Percentiles rank a stretch among this genome's conserved stretches.
These are phyloP conservation scores for Agrocybe chaxingu DNA, from an alignment of 768 basidiomycete genomes.

Conservation along the genomic window DNA sequence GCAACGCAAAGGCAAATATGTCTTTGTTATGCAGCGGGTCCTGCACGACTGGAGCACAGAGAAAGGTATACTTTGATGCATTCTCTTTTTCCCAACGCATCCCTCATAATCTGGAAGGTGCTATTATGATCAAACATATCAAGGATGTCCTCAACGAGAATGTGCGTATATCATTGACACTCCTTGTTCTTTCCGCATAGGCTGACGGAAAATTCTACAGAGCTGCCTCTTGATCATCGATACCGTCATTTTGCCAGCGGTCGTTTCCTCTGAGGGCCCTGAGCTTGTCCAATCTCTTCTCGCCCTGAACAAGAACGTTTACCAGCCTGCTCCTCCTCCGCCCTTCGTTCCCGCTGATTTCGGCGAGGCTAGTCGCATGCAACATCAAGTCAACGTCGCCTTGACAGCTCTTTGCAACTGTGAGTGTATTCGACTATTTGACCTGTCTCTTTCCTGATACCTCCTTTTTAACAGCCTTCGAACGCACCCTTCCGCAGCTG, in stretches of 20 bases:
- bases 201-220: constrained; percentile 12
- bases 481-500: constrained; percentile 32
- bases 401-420: constrained; percentile 33
- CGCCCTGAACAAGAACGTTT: constrained; percentile 23
- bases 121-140: constrained; percentile 32
- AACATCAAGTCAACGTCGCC: constrained; percentile 34
- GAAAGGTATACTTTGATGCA: constrained; percentile 16
- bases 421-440: constrained; percentile 10
- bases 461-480: constrained; percentile 25
- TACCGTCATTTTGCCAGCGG: constrained; percentile 31
- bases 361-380: constrained; percentile 33
- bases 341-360: constrained; percentile 35
- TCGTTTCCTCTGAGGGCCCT: constrained; percentile 25
- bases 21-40: constrained; percentile 38
- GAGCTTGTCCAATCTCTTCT: constrained; percentile 25
- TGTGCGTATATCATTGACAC: constrained; percentile 13
- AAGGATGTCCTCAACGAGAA: constrained; percentile 31
- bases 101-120: constrained; percentile 16
- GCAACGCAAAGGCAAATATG: constrained; percentile 34
- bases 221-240: constrained; percentile 35
- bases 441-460: background rate
- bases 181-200: background rate
- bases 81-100: background rate
- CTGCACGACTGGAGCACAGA: constrained; percentile 37
- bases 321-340: constrained; percentile 32